A percentile compares a stretch with the other conserved stretches of the same genome.
phyloP scores from a whole-genome alignment of 148 eudicot species.

The Fagopyrum homotropicum region DNA sequence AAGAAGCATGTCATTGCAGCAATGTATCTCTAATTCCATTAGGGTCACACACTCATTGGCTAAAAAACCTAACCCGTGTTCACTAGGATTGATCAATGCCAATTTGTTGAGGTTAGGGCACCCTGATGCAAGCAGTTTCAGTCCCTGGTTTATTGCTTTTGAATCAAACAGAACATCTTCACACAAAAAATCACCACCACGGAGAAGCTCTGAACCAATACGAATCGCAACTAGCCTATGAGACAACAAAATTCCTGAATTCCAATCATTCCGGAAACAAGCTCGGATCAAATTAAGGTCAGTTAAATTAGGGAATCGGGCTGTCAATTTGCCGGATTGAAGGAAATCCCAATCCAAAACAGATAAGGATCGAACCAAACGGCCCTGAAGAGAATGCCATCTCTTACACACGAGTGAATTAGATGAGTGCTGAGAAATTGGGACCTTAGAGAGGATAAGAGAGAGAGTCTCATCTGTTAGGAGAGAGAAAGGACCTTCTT shows the following conservation, averaged over 20 bases:
- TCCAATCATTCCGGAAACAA: conserved; percentile 31
- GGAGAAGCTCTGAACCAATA: conserved; percentile 30
- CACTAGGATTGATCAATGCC: conserved; percentile 44
- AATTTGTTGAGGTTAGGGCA: conserved; percentile 62
- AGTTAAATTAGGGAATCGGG: conserved; percentile 56
- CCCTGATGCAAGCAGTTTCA: conserved; percentile 42
- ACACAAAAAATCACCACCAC: conserved; percentile 31
- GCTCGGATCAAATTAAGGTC: conserved; percentile 49
- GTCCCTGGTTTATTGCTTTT: conserved; percentile 28
- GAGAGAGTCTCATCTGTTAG: conserved; percentile 49
- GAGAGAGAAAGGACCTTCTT: conserved; percentile 29
- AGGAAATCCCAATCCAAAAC: conserved; percentile 75
- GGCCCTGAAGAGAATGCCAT: conserved; percentile 54
- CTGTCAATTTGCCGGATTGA: conserved; percentile 50
- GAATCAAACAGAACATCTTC: conserved; percentile 36
- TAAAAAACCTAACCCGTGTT: conserved; percentile 42
- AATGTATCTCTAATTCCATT: conserved; percentile 76
- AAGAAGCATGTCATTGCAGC: conserved; percentile 46
- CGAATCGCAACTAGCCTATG: conserved; percentile 37
- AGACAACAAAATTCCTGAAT: conserved; percentile 54
- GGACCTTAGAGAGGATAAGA: conserved; percentile 43
- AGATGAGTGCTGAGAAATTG: conserved; percentile 30
- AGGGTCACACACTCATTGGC: conserved; percentile 48
- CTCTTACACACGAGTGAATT: conserved; percentile 63
- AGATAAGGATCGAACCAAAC: conserved; percentile 31